Percentiles rank a stretch among this genome's conserved stretches.
phyloP scores from a whole-genome alignment of 495 filamentous ascomycete species.

The Copromyces sp. region DNA sequence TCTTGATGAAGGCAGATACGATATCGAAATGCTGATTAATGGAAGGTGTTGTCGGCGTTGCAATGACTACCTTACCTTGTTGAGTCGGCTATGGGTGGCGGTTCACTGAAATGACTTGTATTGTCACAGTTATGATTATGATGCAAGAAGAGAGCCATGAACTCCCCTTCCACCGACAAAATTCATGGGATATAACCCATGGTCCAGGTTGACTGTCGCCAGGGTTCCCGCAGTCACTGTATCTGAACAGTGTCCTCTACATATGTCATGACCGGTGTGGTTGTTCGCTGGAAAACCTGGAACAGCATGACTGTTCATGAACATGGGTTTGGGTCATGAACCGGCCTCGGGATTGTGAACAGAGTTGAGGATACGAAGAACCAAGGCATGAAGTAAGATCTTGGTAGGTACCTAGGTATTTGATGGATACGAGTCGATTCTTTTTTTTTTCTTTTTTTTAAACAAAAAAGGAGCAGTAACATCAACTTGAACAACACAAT shows the following conservation, averaged over 20 bases:
- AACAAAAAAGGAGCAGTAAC: not conserved
- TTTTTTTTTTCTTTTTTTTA: not conserved
- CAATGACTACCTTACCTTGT: not conserved
- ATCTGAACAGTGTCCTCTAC: not conserved
- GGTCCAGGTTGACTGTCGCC: not conserved
- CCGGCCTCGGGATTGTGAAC: no score
- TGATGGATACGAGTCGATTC: not conserved
- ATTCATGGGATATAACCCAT: not conserved
- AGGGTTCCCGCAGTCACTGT: not conserved
- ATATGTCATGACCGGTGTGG: not conserved
- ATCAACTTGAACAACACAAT: not conserved
- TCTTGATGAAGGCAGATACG: not conserved
- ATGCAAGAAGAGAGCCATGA: not conserved
- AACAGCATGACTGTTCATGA: not conserved
- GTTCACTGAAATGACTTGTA: not conserved
- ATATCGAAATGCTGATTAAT: no score
- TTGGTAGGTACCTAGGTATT: no score
- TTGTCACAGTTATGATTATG: not conserved
- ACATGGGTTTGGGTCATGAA: not conserved
- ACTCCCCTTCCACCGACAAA: not conserved
- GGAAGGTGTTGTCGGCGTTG: not conserved
- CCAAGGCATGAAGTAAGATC: no score
- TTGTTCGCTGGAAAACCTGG: not conserved
- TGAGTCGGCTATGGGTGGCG: not conserved
- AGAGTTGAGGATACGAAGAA: no score